These are phyloP conservation scores for Trichopus zeylanicus DNA, from an alignment of 116 monocot genomes.

Conservation along the genomic window DNA sequence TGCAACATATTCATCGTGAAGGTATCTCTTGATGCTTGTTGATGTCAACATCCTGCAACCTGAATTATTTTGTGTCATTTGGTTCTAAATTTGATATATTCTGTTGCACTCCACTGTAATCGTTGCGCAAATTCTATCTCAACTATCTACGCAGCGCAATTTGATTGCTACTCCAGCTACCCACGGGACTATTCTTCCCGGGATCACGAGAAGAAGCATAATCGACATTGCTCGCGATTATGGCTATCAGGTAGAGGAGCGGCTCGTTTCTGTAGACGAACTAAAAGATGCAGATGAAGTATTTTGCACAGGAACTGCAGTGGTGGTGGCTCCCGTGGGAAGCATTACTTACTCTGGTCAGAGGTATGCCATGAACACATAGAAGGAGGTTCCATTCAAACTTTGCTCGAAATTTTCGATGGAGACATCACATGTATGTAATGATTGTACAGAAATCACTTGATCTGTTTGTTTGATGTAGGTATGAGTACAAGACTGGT, in stretches of 20 bases:
- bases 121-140: background rate
- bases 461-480: constrained; percentile 14
- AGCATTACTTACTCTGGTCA: constrained; percentile 49
- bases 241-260: constrained; percentile 76
- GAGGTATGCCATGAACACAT: constrained; percentile 32
- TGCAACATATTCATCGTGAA: constrained; percentile 81
- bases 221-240: constrained; percentile 48
- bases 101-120: too few species aligned
- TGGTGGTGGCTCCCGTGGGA: constrained; percentile 70
- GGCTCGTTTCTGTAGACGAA: constrained; percentile 56
- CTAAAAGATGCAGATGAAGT: constrained; percentile 67
- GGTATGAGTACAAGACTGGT: constrained; percentile 51
- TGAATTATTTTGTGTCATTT: background rate
- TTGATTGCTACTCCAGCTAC: constrained; percentile 63
- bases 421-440: background rate
- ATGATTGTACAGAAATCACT: background rate
- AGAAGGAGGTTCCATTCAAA: background rate
- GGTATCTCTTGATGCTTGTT: constrained; percentile 18
- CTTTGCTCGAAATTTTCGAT: background rate
- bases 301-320: constrained; percentile 93
- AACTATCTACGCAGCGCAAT: constrained; percentile 21
- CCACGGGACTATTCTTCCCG: constrained; percentile 65
- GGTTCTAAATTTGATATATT: background rate
- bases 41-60: background rate
- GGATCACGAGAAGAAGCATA: constrained; percentile 79